These are phyloP conservation scores for Batkoa obscura DNA, from an alignment of 371 early-diverging fungal species.

Conservation along the genomic window DNA sequence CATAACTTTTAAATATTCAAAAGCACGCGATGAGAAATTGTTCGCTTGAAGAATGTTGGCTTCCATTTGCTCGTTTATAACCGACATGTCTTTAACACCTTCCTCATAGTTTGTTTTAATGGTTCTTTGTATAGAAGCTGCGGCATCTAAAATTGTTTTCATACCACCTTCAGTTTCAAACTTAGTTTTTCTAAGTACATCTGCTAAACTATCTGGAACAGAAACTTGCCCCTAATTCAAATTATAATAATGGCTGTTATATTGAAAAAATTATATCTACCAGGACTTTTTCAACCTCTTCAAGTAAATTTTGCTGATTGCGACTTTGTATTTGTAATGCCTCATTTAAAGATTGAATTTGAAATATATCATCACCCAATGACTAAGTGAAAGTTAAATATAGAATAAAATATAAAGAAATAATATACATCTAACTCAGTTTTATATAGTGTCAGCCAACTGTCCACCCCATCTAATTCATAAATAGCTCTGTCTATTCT, in stretches of 20 bases:
- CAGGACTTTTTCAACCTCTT: conserved; percentile 59
- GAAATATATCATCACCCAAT: conserved; percentile 89
- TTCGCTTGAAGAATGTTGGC: conserved; percentile 53
- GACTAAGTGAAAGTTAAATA: conserved; percentile 18
- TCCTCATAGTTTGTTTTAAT: conserved; percentile 52
- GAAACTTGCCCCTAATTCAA: conserved; percentile 20
- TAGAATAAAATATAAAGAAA: neutral
- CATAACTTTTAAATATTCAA: conserved; percentile 47
- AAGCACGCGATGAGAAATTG: conserved; percentile 28
- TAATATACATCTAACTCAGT: conserved; percentile 57
- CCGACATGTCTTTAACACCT: conserved; percentile 33
- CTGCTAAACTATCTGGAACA: conserved; percentile 44
- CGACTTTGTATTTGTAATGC: conserved; percentile 67
- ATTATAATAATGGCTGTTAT: no score
- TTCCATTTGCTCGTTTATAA: conserved; percentile 59
- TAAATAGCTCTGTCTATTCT: conserved; percentile 61
- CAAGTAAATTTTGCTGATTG: conserved; percentile 63
- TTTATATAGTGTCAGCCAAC: conserved; percentile 66
- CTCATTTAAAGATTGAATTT: conserved; percentile 81
- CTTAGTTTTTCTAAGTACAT: conserved; percentile 59
- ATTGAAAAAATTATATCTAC: conserved; percentile 15
- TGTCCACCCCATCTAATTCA: conserved; percentile 65
- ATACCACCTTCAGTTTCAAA: conserved; percentile 62
- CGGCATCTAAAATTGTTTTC: conserved; percentile 52
- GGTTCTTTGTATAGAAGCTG: conserved; percentile 54